These are phyloP conservation scores for Termitomyces sp. DNA, from an alignment of 1,284 basidiomycete genomes.

Conservation along the genomic window DNA sequence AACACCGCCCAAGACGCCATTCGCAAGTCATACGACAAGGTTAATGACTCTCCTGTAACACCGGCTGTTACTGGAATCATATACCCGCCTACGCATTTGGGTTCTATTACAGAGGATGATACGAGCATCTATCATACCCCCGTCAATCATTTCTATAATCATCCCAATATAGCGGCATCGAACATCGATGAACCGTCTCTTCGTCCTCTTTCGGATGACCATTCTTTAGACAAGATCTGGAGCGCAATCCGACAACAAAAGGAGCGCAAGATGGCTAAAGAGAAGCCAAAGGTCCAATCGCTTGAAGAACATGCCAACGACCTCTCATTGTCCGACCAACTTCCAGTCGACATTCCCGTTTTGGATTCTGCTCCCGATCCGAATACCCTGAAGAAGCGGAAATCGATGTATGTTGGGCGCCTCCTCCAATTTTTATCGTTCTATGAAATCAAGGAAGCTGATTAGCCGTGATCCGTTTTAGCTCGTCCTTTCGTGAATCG, in stretches of 20 bases:
- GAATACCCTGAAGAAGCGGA: slow-evolving; percentile 44
- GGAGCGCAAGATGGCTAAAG: slow-evolving; percentile 55
- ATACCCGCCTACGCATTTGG: slow-evolving; percentile 34
- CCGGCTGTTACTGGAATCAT: slow-evolving; percentile 41
- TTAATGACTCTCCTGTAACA: slow-evolving; percentile 32
- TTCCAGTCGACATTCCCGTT: slow-evolving; percentile 29
- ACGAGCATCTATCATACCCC: slow-evolving; percentile 22
- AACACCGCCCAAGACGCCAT: slow-evolving; percentile 11
- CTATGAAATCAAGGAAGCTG: slow-evolving; percentile 13
- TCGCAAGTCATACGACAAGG: slow-evolving; percentile 22
- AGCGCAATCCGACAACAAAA: slow-evolving; percentile 56
- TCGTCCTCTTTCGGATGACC: slow-evolving; percentile 37
- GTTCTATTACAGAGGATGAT: slow-evolving; percentile 30
- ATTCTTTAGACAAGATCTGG: slow-evolving; percentile 58
- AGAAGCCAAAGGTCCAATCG: slow-evolving; percentile 63
- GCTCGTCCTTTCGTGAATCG: slow-evolving; percentile 62
- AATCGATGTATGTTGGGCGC: slow-evolving; percentile 46
- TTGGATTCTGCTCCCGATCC: slow-evolving; percentile 30
- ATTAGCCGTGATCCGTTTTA: slow-evolving; percentile 25
- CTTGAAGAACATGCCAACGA: slow-evolving; percentile 41
- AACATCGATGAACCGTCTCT: slow-evolving; percentile 32
- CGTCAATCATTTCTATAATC: slow-evolving; percentile 26
- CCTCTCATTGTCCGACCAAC: slow-evolving; percentile 26
- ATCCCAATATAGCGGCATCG: slow-evolving; percentile 32
- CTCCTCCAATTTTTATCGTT: slow-evolving; percentile 4